These are phyloP conservation scores for Phytophthora pisi DNA, from an alignment of 352 stramenopile species.

Conservation along the genomic window DNA sequence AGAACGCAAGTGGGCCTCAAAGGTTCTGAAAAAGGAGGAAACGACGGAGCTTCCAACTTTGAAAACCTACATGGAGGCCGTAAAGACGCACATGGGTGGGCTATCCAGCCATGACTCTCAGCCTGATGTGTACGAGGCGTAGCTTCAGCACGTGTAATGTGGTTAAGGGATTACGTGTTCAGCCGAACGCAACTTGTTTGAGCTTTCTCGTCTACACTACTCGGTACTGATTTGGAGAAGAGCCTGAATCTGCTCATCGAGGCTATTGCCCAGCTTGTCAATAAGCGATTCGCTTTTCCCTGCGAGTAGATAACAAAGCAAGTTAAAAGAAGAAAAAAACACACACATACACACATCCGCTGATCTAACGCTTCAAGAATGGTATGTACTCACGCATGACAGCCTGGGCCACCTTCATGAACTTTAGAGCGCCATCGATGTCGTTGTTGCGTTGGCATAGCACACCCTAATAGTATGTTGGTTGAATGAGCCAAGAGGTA, in stretches of 20 bases:
- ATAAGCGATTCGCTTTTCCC: conserved; percentile 38
- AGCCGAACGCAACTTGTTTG: neutral
- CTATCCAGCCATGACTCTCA: conserved; percentile 43
- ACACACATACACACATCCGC: neutral
- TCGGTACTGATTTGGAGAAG: conserved; percentile 27
- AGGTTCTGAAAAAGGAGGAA: conserved; percentile 86
- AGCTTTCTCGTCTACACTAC: neutral
- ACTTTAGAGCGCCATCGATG: conserved; percentile 39
- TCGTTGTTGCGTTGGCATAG: conserved; percentile 39
- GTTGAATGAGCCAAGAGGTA: conserved; percentile 4
- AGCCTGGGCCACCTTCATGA: conserved; percentile 49
- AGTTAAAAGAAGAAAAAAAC: neutral
- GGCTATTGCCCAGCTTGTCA: conserved; percentile 34
- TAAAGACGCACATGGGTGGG: conserved; percentile 69
- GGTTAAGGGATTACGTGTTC: neutral
- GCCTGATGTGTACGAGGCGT: conserved; percentile 64
- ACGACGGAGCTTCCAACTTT: conserved; percentile 73
- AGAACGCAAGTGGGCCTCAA: conserved; percentile 92
- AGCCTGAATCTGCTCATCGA: conserved; percentile 54
- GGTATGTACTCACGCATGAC: conserved; percentile 43
- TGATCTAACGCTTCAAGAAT: neutral
- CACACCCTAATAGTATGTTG: conserved; percentile 36
- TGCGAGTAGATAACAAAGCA: conserved; percentile 18
- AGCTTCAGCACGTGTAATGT: conserved; percentile 12
- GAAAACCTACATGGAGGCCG: conserved; percentile 73